Base-by-base conservation (phyloP, 2,329 filamentous ascomycete genomes). In the Sarocladium strictum region DNA sequence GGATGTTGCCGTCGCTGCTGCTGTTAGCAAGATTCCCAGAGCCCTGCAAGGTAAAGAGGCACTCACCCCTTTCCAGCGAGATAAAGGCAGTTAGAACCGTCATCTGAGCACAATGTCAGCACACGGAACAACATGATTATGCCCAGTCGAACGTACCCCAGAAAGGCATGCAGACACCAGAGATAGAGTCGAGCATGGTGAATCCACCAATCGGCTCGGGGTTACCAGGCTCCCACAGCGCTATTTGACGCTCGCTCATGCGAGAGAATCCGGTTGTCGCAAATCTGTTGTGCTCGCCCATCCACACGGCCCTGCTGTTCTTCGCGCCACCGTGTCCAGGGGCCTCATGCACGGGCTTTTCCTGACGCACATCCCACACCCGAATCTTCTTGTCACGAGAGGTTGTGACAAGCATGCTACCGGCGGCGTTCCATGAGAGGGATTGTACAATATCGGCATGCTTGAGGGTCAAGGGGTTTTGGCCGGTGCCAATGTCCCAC, bases 131-230 rank as follows among this genome's bases (percentile, higher is more conserved):
- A 24, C 6, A 38, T 17, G 14, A 38, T 14, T 4, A 9, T 27
- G 12, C 12, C 12, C 3, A 43, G 23, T 12, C 1, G 12, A 43
- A 64, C 76, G 61, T 69, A 84, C 81, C 94, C 94, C 94, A 99
- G 82, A 99, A 97, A 29, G 94, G 94, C 90, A 99, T 97, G 80
- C 91, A 96, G 57, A 99, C 92, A 69, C 94, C 94, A 45, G 93
- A 97, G 65, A 96, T 96, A 47, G 90, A 95, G 73, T 99, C 94
- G 50, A 99, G 81, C 62, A 89, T 88, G 64, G 83, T 86, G 75
- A 97, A 97, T 15, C 91, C 92, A 52, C 90, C 91, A 64, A 97
- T 87, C 50, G 94, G 94, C 64, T 95, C 87, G 33, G 85, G 83
- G 60, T 84, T 86, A 62, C 92, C 89, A 49, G 91, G 85, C 76